phyloP scores from a whole-genome alignment of 495 filamentous ascomycete genomes.

The Xylaria curta region DNA sequence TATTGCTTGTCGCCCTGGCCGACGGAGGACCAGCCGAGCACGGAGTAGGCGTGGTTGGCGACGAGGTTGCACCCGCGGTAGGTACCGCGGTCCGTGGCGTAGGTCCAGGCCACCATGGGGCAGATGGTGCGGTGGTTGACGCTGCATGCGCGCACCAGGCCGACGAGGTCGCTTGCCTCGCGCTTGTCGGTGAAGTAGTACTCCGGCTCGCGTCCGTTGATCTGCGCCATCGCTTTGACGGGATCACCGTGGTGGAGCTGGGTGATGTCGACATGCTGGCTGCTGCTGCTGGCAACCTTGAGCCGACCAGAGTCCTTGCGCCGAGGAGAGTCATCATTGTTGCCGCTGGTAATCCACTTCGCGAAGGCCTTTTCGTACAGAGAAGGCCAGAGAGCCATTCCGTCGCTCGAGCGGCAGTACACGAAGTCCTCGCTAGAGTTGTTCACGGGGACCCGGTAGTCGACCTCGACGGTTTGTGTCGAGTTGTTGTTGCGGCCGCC shows the following conservation, averaged over 20 bases:
- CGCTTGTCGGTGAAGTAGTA: slow-evolving; percentile 42
- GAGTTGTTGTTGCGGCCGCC: slow-evolving; percentile 47
- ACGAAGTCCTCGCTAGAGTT: slow-evolving; percentile 44
- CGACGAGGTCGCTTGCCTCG: slow-evolving; percentile 35
- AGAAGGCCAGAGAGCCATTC: slow-evolving; percentile 44
- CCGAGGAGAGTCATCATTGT: not conserved
- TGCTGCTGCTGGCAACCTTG: slow-evolving; percentile 27
- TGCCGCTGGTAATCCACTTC: slow-evolving; percentile 39
- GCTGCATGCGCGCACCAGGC: slow-evolving; percentile 40
- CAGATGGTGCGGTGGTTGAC: slow-evolving; percentile 45
- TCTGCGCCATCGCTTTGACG: slow-evolving; percentile 47
- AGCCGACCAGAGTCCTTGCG: too few species aligned
- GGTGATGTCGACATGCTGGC: slow-evolving; percentile 41
- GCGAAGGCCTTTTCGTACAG: slow-evolving; percentile 53
- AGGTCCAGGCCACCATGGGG: slow-evolving; percentile 42
- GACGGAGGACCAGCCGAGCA: slow-evolving; percentile 46
- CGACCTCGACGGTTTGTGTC: slow-evolving; percentile 43
- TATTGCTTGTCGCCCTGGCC: slow-evolving; percentile 45
- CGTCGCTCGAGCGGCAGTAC: slow-evolving; percentile 45
- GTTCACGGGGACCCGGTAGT: slow-evolving; percentile 47
- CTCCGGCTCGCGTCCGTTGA: slow-evolving; percentile 40
- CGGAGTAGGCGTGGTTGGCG: slow-evolving; percentile 48
- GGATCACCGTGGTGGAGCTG: slow-evolving; percentile 44
- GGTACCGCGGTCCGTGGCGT: slow-evolving; percentile 33
- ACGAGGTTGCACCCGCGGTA: slow-evolving; percentile 46